Evolutionary conservation across 73 alveolate species (phyloP), one percentile per base, ranked within the genome.

Genomic region (Paramecium caudatum): DNA sequence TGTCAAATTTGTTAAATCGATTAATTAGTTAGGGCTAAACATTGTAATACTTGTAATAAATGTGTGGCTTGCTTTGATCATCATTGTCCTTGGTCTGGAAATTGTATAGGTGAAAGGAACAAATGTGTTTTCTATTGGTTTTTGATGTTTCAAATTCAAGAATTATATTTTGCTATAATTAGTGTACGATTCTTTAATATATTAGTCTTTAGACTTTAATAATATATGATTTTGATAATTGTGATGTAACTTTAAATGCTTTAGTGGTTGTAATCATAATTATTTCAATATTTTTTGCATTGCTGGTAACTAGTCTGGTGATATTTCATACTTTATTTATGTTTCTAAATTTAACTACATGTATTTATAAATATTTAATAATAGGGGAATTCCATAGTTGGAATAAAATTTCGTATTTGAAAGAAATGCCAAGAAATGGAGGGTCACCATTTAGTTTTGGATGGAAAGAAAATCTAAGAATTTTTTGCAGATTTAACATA

Each of bases 101-200:
- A 74, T 74, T 74, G 88, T 16, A 78, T 86, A 4, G 93, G 93
- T 19, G 93, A 86, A 36, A 86, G 68, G 43, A 86, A 86, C 46
- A 86, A 80, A 86, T 86, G 93, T 61, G 74, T 43, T 46, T 86
- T 36, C 32, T 86, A 78, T 70, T 86, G 93, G 93, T 86, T 86
- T n/a, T 49, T 86, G 12, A 33, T 62, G 12, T 55, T 86, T 30
- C 46, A 86, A 16, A 49, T 63, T 12, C 13, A 70, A 37, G 93
- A 86, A 41, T 17, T 86, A 16, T 55, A 55, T 7, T 55, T 27
- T 55, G 80, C 80, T 1, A 27, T 55, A 27, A 9, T 55, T 55
- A 55, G 80, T 43, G 80, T 55, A 55, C 30, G 12, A 55, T 27
- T 27, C 30, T 55, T 23, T 43, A 55, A 55, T 55, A 55, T 27